phyloP scores from a whole-genome alignment of 306 rosid genomes.

The Cyamopsis tetragonoloba region DNA sequence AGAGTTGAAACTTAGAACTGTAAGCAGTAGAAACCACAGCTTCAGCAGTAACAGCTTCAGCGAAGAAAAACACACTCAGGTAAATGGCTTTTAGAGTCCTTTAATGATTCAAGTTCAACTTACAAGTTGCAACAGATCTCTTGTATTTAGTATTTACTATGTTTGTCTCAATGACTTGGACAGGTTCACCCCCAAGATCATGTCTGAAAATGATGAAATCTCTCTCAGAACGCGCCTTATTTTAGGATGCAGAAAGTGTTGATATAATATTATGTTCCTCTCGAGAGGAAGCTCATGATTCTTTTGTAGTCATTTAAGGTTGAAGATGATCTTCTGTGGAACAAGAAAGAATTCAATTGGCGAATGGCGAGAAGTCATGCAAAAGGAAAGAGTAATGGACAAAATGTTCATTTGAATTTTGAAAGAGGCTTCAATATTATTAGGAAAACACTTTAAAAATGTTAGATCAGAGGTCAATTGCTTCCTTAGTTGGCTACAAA shows the following conservation, averaged over 20 bases:
- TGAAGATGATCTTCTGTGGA: conserved; percentile 25
- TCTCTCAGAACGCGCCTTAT: neutral
- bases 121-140: neutral
- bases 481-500: conserved; percentile 1
- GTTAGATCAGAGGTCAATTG: conserved; percentile 13
- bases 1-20: conserved; percentile 68
- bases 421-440: conserved; percentile 12
- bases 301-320: conserved; percentile 14
- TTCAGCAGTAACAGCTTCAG: neutral
- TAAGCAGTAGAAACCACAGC: conserved; percentile 35
- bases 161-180: neutral
- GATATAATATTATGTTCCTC: conserved; percentile 6
- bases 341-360: conserved; percentile 13
- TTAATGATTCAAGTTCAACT: conserved; percentile 14
- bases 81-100: conserved; percentile 10
- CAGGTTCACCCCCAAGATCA: conserved; percentile 45
- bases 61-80: conserved; percentile 52
- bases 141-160: conserved; percentile 9
- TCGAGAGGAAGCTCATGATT: neutral
- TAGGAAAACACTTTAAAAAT: conserved; percentile 8
- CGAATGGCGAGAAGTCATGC: neutral
- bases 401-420: neutral
- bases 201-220: conserved; percentile 18
- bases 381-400: neutral
- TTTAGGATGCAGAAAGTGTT: conserved; percentile 24